phyloP scores from a whole-genome alignment of 768 basidiomycete genomes.

The Tulasnella sp. region DNA sequence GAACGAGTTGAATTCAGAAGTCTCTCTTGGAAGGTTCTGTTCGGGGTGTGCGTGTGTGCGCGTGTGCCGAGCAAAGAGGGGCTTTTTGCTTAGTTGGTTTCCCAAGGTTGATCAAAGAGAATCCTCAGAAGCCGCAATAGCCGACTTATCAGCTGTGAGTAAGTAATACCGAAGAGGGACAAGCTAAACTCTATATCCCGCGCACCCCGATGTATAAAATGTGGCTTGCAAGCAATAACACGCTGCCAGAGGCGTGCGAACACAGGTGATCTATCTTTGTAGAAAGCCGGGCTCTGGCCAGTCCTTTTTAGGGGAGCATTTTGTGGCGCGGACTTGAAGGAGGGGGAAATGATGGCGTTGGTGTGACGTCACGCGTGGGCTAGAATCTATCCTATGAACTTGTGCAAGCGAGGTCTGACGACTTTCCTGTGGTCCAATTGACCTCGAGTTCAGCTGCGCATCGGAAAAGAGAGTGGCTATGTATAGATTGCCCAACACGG shows the following conservation, averaged over 20 bases:
- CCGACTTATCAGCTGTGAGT: background rate
- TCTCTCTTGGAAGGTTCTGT: background rate
- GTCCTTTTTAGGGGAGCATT: background rate
- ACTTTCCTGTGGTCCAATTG: background rate
- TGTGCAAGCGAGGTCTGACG: background rate
- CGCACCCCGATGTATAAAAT: too few relatives aligned
- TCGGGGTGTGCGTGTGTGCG: background rate
- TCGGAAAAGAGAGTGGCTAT: background rate
- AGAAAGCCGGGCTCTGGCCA: background rate
- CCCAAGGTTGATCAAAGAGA: background rate
- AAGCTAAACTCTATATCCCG: background rate
- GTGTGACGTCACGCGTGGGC: background rate
- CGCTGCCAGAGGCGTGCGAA: background rate
- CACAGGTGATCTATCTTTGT: too few relatives aligned
- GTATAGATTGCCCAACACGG: background rate
- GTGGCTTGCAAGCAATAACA: background rate
- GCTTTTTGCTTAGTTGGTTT: background rate
- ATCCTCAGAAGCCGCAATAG: background rate
- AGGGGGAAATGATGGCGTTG: background rate
- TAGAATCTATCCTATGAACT: background rate
- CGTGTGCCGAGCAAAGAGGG: too few relatives aligned
- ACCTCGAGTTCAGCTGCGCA: background rate
- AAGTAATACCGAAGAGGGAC: too few relatives aligned
- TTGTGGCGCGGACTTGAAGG: background rate
- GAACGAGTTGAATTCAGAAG: background rate